Conservation (phyloP, 495 filamentous ascomycete genomes). For the Aspergillus haitiensis region DNA sequence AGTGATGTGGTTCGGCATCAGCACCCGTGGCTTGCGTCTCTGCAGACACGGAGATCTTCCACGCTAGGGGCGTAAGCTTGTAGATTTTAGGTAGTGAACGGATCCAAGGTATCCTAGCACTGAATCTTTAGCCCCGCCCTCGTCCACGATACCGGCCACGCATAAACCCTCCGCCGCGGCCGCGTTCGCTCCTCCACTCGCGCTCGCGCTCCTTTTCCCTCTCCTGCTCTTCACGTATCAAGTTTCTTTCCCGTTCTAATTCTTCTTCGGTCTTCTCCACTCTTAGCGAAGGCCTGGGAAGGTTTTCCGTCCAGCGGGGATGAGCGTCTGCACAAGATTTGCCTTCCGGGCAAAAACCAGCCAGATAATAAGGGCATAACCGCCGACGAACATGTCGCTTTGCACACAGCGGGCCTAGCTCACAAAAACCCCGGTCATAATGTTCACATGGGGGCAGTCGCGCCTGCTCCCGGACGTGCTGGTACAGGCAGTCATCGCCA, state of each 20-base stretch:
- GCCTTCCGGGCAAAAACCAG: conserved; percentile 92
- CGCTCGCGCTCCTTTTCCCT: conserved; percentile 51
- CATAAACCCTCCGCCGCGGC: conserved; percentile 50
- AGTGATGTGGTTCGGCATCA: not conserved
- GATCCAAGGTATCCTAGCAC: not conserved
- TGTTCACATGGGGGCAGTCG: conserved; percentile 85
- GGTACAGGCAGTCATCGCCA: conserved; percentile 94
- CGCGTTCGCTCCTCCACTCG: conserved; percentile 51
- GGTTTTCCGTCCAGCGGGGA: conserved; percentile 68
- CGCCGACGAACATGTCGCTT: conserved; percentile 77
- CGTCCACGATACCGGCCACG: conserved; percentile 50
- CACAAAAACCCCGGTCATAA: conserved; percentile 95
- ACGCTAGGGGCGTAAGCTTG: not conserved
- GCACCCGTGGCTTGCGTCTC: not conserved
- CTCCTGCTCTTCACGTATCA: conserved; percentile 55
- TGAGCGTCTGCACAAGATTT: conserved; percentile 77
- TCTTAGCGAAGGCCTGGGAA: conserved; percentile 70
- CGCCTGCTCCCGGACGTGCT: conserved; percentile 83
- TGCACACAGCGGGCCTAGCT: conserved; percentile 79
- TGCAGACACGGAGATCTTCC: not conserved
- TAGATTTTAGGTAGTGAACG: not conserved
- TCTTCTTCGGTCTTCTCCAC: conserved; percentile 63
- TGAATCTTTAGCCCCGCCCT: conserved; percentile 40
- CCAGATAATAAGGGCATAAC: conserved; percentile 83
- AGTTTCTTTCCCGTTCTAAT: conserved; percentile 56